Evolutionary conservation across 805 yeast species (phyloP).

Genomic region (Spathaspora passalidarum): DNA sequence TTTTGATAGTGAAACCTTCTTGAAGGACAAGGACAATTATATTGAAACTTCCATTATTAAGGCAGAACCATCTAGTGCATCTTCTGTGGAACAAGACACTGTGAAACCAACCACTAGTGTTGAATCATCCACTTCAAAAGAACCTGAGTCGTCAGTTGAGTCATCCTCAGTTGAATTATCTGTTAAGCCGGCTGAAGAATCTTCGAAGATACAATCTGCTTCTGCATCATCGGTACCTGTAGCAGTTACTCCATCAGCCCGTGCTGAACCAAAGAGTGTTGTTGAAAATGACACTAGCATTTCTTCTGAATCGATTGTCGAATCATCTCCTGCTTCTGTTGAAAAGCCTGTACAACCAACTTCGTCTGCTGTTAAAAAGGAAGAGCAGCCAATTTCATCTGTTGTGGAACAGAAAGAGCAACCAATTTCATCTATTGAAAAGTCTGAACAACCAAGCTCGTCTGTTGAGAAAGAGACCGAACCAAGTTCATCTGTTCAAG

Average conservation of each 20-base stretch:
- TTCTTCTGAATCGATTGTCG: neutral
- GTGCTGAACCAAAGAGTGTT: neutral
- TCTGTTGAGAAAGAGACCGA: neutral
- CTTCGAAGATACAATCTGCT: no score
- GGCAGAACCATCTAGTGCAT: neutral
- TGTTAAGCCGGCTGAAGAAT: neutral
- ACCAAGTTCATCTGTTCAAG: neutral
- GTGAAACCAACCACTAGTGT: neutral
- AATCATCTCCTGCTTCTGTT: no score
- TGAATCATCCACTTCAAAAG: neutral
- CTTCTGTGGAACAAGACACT: neutral
- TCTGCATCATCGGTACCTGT: neutral
- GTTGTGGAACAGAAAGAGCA: no score
- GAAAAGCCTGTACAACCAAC: neutral
- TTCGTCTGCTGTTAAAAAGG: neutral
- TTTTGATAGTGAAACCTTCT: constrained; percentile 14
- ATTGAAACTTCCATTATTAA: constrained; percentile 5
- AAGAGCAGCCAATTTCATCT: no score
- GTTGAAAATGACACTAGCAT: neutral
- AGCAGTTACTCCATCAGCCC: neutral
- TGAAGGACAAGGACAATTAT: constrained; percentile 9
- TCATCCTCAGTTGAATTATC: neutral
- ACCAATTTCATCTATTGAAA: neutral
- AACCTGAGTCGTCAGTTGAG: neutral
- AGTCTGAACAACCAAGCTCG: neutral